phyloP scores from a whole-genome alignment of 108 stramenopile species.

The Conticribra guillardii region DNA sequence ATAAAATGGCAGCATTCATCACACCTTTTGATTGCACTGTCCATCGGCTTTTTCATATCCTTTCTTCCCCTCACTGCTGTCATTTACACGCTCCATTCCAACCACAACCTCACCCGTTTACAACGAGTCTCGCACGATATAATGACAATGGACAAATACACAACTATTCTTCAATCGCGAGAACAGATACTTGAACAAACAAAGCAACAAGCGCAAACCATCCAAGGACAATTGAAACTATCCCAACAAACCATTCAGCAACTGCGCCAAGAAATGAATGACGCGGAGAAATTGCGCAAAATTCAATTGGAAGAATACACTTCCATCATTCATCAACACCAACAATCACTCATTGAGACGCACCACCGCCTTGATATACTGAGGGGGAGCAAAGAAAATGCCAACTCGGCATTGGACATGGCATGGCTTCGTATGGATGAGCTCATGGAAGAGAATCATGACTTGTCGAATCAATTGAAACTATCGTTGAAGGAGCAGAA shows the following conservation, averaged over 20 bases:
- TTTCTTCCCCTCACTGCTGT: slow-evolving; percentile 3
- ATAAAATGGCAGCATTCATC: no score
- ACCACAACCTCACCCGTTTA: background rate
- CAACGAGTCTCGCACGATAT: background rate
- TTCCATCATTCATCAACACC: slow-evolving; percentile 26
- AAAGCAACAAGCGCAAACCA: background rate
- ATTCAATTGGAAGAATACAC: slow-evolving; percentile 18
- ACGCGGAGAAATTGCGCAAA: slow-evolving; percentile 1
- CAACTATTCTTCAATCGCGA: background rate
- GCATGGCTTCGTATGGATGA: slow-evolving; percentile 40
- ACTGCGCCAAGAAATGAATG: background rate
- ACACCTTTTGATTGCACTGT: no score
- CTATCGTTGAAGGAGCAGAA: slow-evolving; percentile 8
- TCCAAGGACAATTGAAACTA: background rate
- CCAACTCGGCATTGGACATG: slow-evolving; percentile 29
- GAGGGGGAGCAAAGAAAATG: slow-evolving; percentile 22
- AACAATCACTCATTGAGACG: slow-evolving; percentile 32
- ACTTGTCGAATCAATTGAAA: slow-evolving; percentile 10
- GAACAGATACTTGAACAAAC: background rate
- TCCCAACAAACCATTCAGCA: slow-evolving; percentile 12
- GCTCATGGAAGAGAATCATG: slow-evolving; percentile 32
- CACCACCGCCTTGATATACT: slow-evolving; percentile 37
- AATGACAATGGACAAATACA: background rate
- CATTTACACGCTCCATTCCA: slow-evolving; percentile 10
- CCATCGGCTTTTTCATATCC: background rate